A percentile compares a stretch with the other conserved stretches of the same genome.
Conservation (phyloP, 2,329 filamentous ascomycete genomes). For the Hysterium pulicare region DNA sequence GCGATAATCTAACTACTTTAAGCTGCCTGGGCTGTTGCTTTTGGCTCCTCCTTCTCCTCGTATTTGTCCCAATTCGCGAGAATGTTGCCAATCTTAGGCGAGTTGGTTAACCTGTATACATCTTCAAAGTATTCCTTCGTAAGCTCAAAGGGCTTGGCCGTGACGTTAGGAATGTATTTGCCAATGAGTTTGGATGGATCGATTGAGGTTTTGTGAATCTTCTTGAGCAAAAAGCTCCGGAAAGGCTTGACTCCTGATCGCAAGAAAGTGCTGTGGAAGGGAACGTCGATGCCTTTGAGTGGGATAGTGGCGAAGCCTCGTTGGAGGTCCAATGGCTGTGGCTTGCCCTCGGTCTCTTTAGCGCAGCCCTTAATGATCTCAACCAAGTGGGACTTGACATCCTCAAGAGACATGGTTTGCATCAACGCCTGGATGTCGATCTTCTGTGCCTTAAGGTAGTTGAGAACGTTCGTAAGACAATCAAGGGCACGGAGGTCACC, state of each 20-base stretch:
- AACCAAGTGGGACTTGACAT: conserved; percentile 83
- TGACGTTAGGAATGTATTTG: conserved; percentile 99
- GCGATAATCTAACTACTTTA: background rate
- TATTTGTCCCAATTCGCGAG: conserved; percentile 70
- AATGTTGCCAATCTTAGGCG: conserved; percentile 69
- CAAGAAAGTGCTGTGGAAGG: conserved; percentile 98
- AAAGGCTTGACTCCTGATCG: conserved; percentile 98
- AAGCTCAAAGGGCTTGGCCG: conserved; percentile 88
- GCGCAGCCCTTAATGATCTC: conserved; percentile 89
- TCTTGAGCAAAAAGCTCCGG: conserved; percentile 97
- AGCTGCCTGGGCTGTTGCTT: conserved; percentile 8
- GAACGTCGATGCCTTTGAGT: conserved; percentile 94
- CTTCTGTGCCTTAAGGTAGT: conserved; percentile 94
- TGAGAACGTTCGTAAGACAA: conserved; percentile 73
- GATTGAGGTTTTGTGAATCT: conserved; percentile 99
- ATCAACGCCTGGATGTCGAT: conserved; percentile 95
- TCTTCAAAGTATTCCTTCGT: conserved; percentile 99
- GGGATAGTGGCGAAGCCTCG: conserved; percentile 97
- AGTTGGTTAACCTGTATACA: conserved; percentile 90
- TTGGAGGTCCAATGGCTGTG: conserved; percentile 81
- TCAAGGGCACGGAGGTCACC: conserved; percentile 65
- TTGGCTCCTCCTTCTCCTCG: conserved; percentile 39
- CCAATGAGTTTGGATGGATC: conserved; percentile 94
- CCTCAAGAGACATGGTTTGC: conserved; percentile 79
- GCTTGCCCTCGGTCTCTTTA: conserved; percentile 83